These are phyloP conservation scores for Hypoxylon sp. DNA, from an alignment of 2,329 filamentous ascomycete genomes.

Conservation along the genomic window DNA sequence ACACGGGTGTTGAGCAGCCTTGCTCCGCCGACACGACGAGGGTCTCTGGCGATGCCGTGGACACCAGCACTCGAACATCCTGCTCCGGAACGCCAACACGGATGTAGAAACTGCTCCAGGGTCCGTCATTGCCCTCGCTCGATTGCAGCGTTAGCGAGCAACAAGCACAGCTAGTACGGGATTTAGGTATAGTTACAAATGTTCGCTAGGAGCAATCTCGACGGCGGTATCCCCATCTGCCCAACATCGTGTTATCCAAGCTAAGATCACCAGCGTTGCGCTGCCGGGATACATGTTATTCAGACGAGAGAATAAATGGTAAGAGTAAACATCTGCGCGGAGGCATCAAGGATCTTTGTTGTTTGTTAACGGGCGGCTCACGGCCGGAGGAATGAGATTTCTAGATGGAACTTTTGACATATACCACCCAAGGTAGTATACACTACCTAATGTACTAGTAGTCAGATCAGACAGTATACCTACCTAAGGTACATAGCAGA, in stretches of 20 bases:
- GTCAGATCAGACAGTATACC: too few relatives aligned
- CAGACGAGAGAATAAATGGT: neutral
- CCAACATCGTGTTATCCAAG: constrained; percentile 16
- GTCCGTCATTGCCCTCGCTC: constrained; percentile 52
- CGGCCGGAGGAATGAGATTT: neutral
- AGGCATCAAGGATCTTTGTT: neutral
- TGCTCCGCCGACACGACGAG: constrained; percentile 45
- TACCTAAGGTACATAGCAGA: neutral
- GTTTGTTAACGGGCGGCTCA: too few relatives aligned
- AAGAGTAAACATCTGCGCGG: neutral
- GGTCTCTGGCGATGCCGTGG: constrained; percentile 49
- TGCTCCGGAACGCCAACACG: constrained; percentile 50
- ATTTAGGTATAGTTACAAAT: constrained; percentile 44
- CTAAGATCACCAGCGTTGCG: constrained; percentile 15
- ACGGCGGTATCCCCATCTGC: constrained; percentile 32
- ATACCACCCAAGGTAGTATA: too few relatives aligned
- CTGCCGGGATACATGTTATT: constrained; percentile 31
- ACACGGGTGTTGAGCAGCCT: constrained; percentile 45
- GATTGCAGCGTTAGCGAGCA: constrained; percentile 27
- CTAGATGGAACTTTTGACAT: too few relatives aligned
- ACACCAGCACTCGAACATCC: constrained; percentile 49
- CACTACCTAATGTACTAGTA: too few relatives aligned
- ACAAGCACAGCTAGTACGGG: neutral
- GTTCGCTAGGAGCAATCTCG: constrained; percentile 48
- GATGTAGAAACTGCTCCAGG: constrained; percentile 51